Base-by-base conservation (phyloP, 768 basidiomycete genomes). In the Pisolithus albus region DNA sequence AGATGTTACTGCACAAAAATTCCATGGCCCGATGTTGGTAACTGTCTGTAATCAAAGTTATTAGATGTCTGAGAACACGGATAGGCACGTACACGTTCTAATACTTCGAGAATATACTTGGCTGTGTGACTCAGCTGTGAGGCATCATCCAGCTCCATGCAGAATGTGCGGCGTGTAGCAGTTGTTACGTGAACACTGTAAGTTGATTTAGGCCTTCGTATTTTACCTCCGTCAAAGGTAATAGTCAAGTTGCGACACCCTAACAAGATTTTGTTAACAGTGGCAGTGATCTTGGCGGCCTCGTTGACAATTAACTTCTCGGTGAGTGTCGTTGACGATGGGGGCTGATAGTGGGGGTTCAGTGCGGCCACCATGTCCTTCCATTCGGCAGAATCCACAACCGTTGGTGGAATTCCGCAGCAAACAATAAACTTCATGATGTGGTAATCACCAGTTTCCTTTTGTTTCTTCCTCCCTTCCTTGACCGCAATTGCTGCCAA, bases 121-220 rank as follows among this genome's bases (percentile, higher is more conserved):
- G 7, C 64, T 66, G 57, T 70, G 66, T 15, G 61, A 60, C 36
- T 61, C 62, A 23, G 42, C 43, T 4, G 63, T 63, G 38, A 56
- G 3, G 47, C 50, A 63, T 49, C 56, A 51, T 60, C 49, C 3
- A 58, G 45, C 4, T 44, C 54, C 24, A 58, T 37, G 28, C 58
- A 52, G 32, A 55, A 58, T 15, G 43, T 18, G 3, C 16, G 46
- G 8, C 38, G n/a, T 0, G 39, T 38, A 42, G 52, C 18, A 8
- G 52, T 52, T 2, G 58, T 61, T 7, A 61, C 47, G 54, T 61
- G 59, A 2, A 62, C 46, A 11, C 60, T 57, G 21, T 64, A 59
- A 16, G 59, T 40, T 1, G 62, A 62, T 32, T 57, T 48, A 16
- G 47, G 50, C 0, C 38, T 18, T 11, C 38, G 7, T 1, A 38